These are phyloP conservation scores for Leccinum arenicola DNA, from an alignment of 768 basidiomycete species.

Conservation along the genomic window DNA sequence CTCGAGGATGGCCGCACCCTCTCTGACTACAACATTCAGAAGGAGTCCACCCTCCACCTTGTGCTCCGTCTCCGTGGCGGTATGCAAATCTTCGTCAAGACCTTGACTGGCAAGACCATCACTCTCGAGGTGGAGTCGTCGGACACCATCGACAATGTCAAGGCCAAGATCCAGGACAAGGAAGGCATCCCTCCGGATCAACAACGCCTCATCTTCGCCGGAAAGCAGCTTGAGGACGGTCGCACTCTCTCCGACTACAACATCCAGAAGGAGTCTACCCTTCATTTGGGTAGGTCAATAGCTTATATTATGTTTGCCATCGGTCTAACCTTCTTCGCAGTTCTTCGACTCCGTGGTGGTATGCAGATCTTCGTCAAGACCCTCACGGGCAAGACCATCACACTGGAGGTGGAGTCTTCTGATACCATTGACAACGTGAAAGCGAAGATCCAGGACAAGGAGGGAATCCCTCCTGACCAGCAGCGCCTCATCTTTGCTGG, in stretches of 20 bases:
- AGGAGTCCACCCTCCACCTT: slow-evolving; percentile 87
- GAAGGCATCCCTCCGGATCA: slow-evolving; percentile 85
- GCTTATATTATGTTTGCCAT: rapidly evolving
- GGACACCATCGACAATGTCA: slow-evolving; percentile 27
- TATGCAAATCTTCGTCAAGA: slow-evolving; percentile 84
- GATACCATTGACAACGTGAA: slow-evolving; percentile 93
- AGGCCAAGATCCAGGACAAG: slow-evolving; percentile 65
- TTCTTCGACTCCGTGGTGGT: slow-evolving; percentile 83
- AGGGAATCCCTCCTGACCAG: slow-evolving; percentile 79
- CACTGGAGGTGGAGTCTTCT: slow-evolving; percentile 88
- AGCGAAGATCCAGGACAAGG: slow-evolving; percentile 80
- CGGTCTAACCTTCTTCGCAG: slow-evolving; percentile 21
- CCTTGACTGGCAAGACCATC: slow-evolving; percentile 84
- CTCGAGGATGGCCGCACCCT: slow-evolving; percentile 92
- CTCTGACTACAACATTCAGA: slow-evolving; percentile 92
- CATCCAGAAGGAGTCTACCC: slow-evolving; percentile 87
- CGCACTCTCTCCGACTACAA: slow-evolving; percentile 87
- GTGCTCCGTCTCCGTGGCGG: slow-evolving; percentile 92
- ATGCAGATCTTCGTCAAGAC: slow-evolving; percentile 94
- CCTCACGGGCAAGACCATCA: slow-evolving; percentile 88
- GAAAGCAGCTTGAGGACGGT: slow-evolving; percentile 94
- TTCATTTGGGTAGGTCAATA: slow-evolving; percentile 36
- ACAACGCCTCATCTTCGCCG: slow-evolving; percentile 94
- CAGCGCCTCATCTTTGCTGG: slow-evolving; percentile 92
- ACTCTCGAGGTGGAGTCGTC: slow-evolving; percentile 29